These are phyloP conservation scores for Hydnomerulius pinastri DNA, from an alignment of 768 basidiomycete species.

Conservation along the genomic window DNA sequence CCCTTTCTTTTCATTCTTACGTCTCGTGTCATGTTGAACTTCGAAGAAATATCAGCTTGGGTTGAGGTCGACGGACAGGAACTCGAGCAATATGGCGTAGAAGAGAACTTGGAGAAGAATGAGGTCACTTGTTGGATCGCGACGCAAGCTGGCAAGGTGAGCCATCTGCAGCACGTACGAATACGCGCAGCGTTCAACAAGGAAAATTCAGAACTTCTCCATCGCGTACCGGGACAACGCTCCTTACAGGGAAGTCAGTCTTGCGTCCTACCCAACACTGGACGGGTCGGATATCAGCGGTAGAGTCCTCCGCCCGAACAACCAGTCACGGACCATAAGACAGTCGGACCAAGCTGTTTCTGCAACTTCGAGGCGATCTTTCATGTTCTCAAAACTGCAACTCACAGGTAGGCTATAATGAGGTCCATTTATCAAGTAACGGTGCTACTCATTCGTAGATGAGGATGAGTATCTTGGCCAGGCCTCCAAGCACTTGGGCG, in stretches of 20 bases:
- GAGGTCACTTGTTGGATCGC: conserved; percentile 32
- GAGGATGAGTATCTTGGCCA: conserved; percentile 25
- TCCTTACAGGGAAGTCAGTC: conserved; percentile 2
- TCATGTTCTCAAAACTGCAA: conserved; percentile 29
- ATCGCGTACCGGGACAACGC: conserved; percentile 20
- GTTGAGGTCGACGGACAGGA: conserved; percentile 28
- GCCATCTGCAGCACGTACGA: not conserved
- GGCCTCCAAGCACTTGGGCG: conserved; percentile 19
- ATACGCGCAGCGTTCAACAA: conserved; percentile 1
- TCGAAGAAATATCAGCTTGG: conserved; percentile 24
- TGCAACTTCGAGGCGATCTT: conserved; percentile 8
- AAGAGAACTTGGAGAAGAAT: conserved; percentile 13
- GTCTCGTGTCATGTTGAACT: conserved; percentile 21
- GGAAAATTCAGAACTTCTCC: conserved; percentile 23
- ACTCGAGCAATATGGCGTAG: conserved; percentile 28
- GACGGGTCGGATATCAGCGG: conserved; percentile 21
- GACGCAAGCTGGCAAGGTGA: conserved; percentile 28
- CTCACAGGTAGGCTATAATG: conserved; percentile 26
- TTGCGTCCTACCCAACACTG: conserved; percentile 9
- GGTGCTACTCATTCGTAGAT: conserved; percentile 21
- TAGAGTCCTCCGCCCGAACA: not conserved
- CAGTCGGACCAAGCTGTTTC: too few species aligned
- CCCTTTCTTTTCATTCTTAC: conserved; percentile 1
- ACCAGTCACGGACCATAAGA: not conserved
- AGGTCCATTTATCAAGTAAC: too few species aligned